Evolutionary conservation across 2,329 filamentous ascomycete species (phyloP).

Genomic region (Zasmidium angulare): DNA sequence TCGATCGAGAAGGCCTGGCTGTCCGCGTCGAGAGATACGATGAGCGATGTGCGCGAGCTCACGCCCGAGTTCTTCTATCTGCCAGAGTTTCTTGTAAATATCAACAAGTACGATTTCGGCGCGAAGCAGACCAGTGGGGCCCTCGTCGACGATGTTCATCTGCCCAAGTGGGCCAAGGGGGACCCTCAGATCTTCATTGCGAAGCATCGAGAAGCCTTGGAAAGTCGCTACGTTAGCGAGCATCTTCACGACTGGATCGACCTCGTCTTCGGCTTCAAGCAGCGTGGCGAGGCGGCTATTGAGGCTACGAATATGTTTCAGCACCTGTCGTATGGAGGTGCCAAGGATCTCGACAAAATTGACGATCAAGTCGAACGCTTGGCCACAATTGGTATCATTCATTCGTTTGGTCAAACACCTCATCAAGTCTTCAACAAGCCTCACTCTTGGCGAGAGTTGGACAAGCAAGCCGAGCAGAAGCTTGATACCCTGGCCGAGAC

Average conservation of each 20-base stretch:
- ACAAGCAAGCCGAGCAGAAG: conserved; percentile 61
- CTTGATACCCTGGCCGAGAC: conserved; percentile 77
- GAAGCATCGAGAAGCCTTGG: conserved; percentile 92
- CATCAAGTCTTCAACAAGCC: conserved; percentile 86
- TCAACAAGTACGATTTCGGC: conserved; percentile 93
- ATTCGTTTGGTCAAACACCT: conserved; percentile 97
- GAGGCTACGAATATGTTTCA: conserved; percentile 96
- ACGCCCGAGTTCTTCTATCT: conserved; percentile 98
- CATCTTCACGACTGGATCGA: conserved; percentile 95
- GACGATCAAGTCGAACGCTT: conserved; percentile 82
- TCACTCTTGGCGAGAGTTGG: conserved; percentile 69
- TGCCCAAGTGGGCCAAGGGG: conserved; percentile 97
- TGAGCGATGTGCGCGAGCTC: conserved; percentile 90
- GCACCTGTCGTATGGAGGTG: conserved; percentile 90
- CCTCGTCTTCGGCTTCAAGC: conserved; percentile 89
- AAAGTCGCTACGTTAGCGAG: conserved; percentile 88
- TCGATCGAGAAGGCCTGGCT: conserved; percentile 89
- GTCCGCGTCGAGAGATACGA: conserved; percentile 84
- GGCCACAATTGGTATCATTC: conserved; percentile 91
- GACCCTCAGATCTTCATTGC: conserved; percentile 94
- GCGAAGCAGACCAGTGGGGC: conserved; percentile 75
- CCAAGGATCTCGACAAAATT: conserved; percentile 88
- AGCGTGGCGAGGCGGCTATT: conserved; percentile 86
- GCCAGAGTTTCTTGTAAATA: conserved; percentile 90
- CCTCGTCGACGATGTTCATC: conserved; percentile 77